phyloP scores from a whole-genome alignment of 83 land plant genomes.

The Picea abies region DNA sequence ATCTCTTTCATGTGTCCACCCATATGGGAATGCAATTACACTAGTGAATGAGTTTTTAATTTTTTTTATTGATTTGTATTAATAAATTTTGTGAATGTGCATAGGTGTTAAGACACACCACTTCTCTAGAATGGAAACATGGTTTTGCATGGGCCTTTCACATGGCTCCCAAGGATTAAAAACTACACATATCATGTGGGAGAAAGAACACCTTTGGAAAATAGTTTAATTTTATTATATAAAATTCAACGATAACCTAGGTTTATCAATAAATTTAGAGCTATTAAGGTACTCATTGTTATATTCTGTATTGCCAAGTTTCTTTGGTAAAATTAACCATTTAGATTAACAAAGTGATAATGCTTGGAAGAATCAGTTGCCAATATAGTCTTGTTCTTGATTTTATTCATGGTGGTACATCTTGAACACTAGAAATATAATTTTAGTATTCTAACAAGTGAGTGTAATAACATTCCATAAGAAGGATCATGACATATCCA shows the following conservation, averaged over 20 bases:
- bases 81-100: neutral
- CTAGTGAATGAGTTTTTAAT: neutral
- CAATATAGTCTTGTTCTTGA: conserved; percentile 61
- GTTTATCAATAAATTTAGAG: neutral
- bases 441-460: conserved; percentile 76
- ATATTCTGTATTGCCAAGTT: conserved; percentile 26
- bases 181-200: conserved; percentile 79
- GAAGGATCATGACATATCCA: no score
- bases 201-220: conserved; percentile 86
- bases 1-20: neutral
- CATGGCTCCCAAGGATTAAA: conserved; percentile 89
- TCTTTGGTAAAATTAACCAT: conserved; percentile 81
- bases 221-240: neutral
- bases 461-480: neutral
- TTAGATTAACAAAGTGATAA: conserved; percentile 84
- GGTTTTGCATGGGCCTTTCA: conserved; percentile 91
- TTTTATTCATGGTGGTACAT: conserved; percentile 51
- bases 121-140: conserved; percentile 82
- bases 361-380: conserved; percentile 71
- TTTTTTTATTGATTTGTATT: neutral
- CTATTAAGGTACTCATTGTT: neutral
- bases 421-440: conserved; percentile 77
- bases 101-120: conserved; percentile 61
- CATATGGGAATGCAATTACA: neutral
- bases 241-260: neutral